Base-by-base conservation (phyloP, 78 protist species). In the Tieghemostelium lacteum region DNA sequence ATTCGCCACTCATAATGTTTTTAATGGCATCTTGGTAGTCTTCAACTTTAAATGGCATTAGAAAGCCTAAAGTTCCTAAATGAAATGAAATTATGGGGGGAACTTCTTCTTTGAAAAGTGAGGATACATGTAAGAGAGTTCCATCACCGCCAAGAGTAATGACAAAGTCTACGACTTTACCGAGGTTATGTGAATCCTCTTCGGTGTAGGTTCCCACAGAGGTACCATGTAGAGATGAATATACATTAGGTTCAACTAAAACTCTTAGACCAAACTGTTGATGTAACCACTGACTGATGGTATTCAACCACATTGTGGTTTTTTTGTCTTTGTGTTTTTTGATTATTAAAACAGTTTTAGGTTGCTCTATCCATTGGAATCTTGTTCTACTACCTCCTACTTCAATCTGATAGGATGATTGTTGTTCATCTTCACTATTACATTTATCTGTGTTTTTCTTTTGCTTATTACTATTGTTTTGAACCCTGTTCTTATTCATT, bases 61-160 rank as follows among this genome's bases (percentile, higher is more conserved):
- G 62, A 65, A 98, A 98, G 4, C 98, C 98, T 39, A 96, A 52
- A 10, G 95, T 64, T n/a, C 98, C 98, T 31, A 96, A 17, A 14
- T 73, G 40, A 91, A 98, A 96, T 17, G 97, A 77, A 10, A 97
- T 33, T 10, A 97, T 69, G 0, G 99, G 99, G 28, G 95, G 95
- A 26, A 85, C 83, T 33, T 55, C 85, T 26, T 93, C 60, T 39
- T 75, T 63, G n/a, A 97, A 96, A 24, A 95, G 49, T 28, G 87
- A 54, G 8, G 94, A 70, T 10, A 88, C 95, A 75, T 96, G 93
- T 31, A 98, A 67, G 3, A 97, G 34, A 2, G 98, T 97, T 16
- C 98, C 98, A 73, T 98, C 99, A 12, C 98, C 99, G 33, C 99
- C 99, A 5, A 97, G 50, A 19, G 88, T 45, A 1, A 98, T 45